phyloP scores from a whole-genome alignment of 2,329 filamentous ascomycete genomes.

The Colletotrichum echinochloae region DNA sequence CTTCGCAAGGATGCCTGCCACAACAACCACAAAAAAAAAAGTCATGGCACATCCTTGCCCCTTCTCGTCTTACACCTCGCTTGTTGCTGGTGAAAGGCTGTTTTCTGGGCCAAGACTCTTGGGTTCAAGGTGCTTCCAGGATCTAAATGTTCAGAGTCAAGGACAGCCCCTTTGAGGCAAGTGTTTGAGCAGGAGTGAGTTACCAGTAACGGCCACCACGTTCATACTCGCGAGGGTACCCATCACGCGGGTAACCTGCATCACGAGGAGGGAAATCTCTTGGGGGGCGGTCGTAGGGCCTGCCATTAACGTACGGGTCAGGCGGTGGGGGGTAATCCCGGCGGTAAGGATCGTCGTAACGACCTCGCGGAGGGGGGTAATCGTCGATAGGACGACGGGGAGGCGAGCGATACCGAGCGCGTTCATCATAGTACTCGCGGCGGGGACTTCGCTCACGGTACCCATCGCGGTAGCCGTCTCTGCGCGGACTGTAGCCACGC shows the following conservation, averaged over 20 bases:
- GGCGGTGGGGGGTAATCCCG: constrained; percentile 75
- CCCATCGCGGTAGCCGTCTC: constrained; percentile 72
- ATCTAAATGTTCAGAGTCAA: constrained; percentile 40
- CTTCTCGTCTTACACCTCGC: neutral
- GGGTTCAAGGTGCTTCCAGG: constrained; percentile 17
- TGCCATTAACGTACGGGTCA: constrained; percentile 70
- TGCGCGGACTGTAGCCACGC: constrained; percentile 86
- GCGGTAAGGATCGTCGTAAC: constrained; percentile 84
- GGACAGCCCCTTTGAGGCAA: constrained; percentile 40
- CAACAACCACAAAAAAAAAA: neutral
- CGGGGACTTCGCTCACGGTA: constrained; percentile 91
- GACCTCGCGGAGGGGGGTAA: constrained; percentile 74
- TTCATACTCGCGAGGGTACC: constrained; percentile 62
- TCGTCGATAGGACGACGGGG: constrained; percentile 83
- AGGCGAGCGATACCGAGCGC: constrained; percentile 83
- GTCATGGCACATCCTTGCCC: neutral
- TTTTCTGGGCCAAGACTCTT: constrained; percentile 1
- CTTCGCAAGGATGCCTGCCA: neutral
- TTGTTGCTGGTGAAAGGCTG: constrained; percentile 2
- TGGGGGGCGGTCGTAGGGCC: constrained; percentile 66
- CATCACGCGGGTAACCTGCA: constrained; percentile 60
- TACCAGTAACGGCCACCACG: constrained; percentile 65
- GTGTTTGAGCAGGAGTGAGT: constrained; percentile 44
- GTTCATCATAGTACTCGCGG: constrained; percentile 89
- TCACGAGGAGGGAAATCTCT: constrained; percentile 65